Percentiles rank a stretch among this genome's conserved stretches.
Conservation (phyloP, 129 eudicot species). For the Kitagawia praeruptora region DNA sequence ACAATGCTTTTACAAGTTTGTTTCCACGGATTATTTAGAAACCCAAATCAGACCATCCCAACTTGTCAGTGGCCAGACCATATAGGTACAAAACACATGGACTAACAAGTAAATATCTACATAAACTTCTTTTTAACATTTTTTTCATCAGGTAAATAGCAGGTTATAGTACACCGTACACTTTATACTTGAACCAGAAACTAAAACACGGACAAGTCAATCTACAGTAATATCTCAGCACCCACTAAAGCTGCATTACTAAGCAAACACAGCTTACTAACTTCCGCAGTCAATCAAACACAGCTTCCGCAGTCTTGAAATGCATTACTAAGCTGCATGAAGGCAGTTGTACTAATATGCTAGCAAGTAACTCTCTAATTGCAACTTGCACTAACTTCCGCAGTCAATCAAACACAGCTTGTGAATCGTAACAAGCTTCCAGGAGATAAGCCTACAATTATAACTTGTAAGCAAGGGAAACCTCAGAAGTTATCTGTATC, state of each 20-base stretch:
- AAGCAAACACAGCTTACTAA: too few relatives aligned
- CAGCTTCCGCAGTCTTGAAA: slow-evolving; percentile 10
- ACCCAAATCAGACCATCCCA: slow-evolving; percentile 19
- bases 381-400: slow-evolving; percentile 7
- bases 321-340: slow-evolving; percentile 18
- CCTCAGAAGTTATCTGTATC: slow-evolving; percentile 48
- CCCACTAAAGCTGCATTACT: too few relatives aligned
- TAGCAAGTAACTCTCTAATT: slow-evolving; percentile 19
- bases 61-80: slow-evolving; percentile 4
- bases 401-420: not conserved
- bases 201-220: slow-evolving; percentile 35
- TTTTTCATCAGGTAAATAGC: slow-evolving; percentile 21
- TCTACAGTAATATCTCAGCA: slow-evolving; percentile 22
- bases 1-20: too few relatives aligned
- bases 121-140: not conserved
- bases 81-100: not conserved
- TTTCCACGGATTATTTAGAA: not conserved
- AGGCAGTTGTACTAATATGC: slow-evolving; percentile 15
- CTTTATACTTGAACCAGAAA: slow-evolving; percentile 11
- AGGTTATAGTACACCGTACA: slow-evolving; percentile 31
- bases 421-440: not conserved
- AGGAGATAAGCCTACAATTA: slow-evolving; percentile 1
- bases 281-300: too few relatives aligned
- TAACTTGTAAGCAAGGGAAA: not conserved
- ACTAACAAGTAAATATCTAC: not conserved